A percentile compares a stretch with the other conserved stretches of the same genome.
phyloP scores from a whole-genome alignment of 1,284 basidiomycete genomes.

The Psilocybe mexicana region DNA sequence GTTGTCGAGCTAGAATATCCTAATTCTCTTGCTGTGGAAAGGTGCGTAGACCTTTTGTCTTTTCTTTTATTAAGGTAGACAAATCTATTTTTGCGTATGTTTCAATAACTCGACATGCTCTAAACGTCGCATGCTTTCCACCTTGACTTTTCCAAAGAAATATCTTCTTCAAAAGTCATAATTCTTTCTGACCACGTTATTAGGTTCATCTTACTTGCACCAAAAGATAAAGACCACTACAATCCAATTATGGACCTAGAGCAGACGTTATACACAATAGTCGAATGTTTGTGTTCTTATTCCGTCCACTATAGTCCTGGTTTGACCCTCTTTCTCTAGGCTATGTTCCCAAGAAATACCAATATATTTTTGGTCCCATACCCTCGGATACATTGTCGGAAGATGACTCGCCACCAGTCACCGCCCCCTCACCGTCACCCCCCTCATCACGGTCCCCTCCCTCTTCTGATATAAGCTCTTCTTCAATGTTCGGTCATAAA shows the following conservation, averaged over 20 bases:
- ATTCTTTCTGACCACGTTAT: background rate
- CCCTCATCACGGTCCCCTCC: constrained; percentile 41
- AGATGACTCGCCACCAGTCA: constrained; percentile 35
- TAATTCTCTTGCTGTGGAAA: constrained; percentile 62
- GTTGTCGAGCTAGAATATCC: constrained; percentile 71
- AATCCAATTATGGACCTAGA: constrained; percentile 76
- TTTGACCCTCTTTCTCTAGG: constrained; percentile 38
- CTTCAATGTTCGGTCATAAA: constrained; percentile 27
- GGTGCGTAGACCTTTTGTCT: constrained; percentile 33
- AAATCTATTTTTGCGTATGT: background rate
- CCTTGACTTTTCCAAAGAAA: background rate
- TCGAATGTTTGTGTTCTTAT: constrained; percentile 56
- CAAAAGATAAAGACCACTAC: constrained; percentile 79
- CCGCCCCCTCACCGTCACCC: constrained; percentile 40
- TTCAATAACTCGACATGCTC: background rate
- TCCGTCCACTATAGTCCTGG: background rate
- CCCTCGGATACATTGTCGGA: constrained; percentile 51
- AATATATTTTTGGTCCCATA: constrained; percentile 62
- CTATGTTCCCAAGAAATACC: constrained; percentile 67
- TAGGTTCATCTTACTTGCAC: constrained; percentile 71
- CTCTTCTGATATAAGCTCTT: constrained; percentile 21
- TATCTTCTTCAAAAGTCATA: background rate
- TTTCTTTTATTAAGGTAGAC: background rate
- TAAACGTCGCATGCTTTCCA: background rate
- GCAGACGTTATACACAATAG: constrained; percentile 62